Conservation (phyloP, 768 basidiomycete genomes). For the Gloeostereum incarnatum region DNA sequence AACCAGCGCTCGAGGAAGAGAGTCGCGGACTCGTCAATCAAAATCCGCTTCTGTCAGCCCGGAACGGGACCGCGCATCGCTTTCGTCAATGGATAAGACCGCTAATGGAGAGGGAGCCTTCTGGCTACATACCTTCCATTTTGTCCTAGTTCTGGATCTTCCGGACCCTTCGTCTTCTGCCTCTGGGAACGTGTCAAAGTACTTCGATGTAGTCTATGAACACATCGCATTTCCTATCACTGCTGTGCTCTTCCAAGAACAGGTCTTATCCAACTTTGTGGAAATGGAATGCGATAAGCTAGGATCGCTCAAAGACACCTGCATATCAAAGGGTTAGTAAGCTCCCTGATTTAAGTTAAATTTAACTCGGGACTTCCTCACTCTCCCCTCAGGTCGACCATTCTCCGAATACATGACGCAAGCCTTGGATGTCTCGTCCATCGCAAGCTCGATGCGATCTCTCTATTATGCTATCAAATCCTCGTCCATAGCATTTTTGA, state of each 20-base stretch:
- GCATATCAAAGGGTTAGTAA: slow-evolving; percentile 48
- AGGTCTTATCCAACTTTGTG: slow-evolving; percentile 80
- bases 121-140: slow-evolving; percentile 73
- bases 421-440: slow-evolving; percentile 56
- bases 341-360: slow-evolving; percentile 1
- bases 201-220: slow-evolving; percentile 83
- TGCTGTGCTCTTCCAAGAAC: slow-evolving; percentile 88
- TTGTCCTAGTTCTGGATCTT: slow-evolving; percentile 80
- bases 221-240: slow-evolving; percentile 86
- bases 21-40: slow-evolving; percentile 22
- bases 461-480: slow-evolving; percentile 75
- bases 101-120: slow-evolving; percentile 10
- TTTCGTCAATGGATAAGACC: slow-evolving; percentile 1
- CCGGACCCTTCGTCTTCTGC: slow-evolving; percentile 86
- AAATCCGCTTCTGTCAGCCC: slow-evolving; percentile 11
- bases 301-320: slow-evolving; percentile 61
- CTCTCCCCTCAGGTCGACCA: slow-evolving; percentile 38
- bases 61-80: slow-evolving; percentile 1
- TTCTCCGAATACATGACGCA: slow-evolving; percentile 46
- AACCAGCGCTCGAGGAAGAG: neutral
- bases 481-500: slow-evolving; percentile 68
- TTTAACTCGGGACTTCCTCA: slow-evolving; percentile 5
- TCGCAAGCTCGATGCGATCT: slow-evolving; percentile 72
- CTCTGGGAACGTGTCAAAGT: slow-evolving; percentile 65
- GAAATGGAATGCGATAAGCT: slow-evolving; percentile 72